phyloP scores from a whole-genome alignment of 108 stramenopile genomes.

The Pseudonitzschia multistriata region DNA sequence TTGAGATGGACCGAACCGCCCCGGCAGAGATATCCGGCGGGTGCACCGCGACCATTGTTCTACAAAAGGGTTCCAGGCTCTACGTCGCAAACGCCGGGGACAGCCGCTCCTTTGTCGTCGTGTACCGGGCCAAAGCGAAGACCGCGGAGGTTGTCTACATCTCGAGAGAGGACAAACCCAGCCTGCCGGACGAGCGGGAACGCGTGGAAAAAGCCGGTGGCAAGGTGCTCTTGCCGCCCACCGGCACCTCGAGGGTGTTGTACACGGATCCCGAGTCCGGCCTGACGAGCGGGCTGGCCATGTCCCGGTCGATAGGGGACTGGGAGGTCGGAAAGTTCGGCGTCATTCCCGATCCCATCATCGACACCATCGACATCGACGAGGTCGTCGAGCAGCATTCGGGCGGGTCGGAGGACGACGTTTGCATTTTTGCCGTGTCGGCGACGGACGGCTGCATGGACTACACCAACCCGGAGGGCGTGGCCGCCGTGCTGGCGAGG shows the following conservation, averaged over 20 bases:
- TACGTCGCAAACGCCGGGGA: conserved; percentile 85
- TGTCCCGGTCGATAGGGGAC: conserved; percentile 77
- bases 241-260: conserved; percentile 62
- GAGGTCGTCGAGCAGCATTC: conserved; percentile 17
- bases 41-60: conserved; percentile 66
- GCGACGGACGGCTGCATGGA: conserved; percentile 81
- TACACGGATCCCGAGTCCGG: conserved; percentile 73
- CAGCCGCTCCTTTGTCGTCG: conserved; percentile 67
- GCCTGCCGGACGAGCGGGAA: conserved; percentile 57
- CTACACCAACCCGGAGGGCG: conserved; percentile 48
- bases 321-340: conserved; percentile 73
- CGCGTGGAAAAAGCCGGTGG: conserved; percentile 75
- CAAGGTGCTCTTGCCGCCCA: conserved; percentile 50
- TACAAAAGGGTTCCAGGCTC: conserved; percentile 62
- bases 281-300: conserved; percentile 69
- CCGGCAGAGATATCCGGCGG: conserved; percentile 71
- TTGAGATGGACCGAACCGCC: conserved; percentile 60
- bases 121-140: conserved; percentile 38
- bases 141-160: conserved; percentile 56
- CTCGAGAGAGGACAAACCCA: conserved; percentile 72
- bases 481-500: conserved; percentile 55
- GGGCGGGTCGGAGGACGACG: background rate
- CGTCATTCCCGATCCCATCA: conserved; percentile 76
- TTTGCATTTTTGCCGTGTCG: conserved; percentile 74
- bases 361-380: conserved; percentile 65